Evolutionary conservation across 805 yeast species (phyloP).

Genomic region (Pichia ethanolica): DNA sequence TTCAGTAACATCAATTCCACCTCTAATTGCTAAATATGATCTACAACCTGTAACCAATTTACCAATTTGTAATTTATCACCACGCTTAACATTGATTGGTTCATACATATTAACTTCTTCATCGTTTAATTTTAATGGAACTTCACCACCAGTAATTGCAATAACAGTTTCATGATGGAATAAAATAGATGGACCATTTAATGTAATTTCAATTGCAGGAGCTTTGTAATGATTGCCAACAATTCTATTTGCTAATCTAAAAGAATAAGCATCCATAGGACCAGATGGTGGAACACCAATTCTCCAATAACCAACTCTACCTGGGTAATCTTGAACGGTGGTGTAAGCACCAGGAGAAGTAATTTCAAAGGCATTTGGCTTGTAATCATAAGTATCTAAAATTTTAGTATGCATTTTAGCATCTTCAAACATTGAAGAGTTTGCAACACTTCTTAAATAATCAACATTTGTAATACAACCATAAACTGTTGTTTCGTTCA

Average conservation of each 20-base stretch:
- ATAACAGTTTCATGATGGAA: conserved; percentile 78
- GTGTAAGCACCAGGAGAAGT: conserved; percentile 90
- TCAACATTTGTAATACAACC: conserved; percentile 90
- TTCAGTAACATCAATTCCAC: conserved; percentile 90
- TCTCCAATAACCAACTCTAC: conserved; percentile 80
- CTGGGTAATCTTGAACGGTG: conserved; percentile 93
- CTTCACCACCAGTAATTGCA: conserved; percentile 83
- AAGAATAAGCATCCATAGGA: conserved; percentile 92
- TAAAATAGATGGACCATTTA: conserved; percentile 76
- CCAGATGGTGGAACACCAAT: conserved; percentile 98
- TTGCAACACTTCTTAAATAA: conserved; percentile 78
- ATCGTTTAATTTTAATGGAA: conserved; percentile 61
- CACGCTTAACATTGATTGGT: conserved; percentile 64
- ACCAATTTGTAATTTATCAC: conserved; percentile 76
- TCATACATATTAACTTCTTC: conserved; percentile 52
- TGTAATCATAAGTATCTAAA: conserved; percentile 71
- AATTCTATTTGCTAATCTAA: conserved; percentile 80
- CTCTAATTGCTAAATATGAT: conserved; percentile 81
- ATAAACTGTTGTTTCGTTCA: conserved; percentile 76
- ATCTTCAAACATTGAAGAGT: conserved; percentile 73
- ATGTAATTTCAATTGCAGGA: conserved; percentile 86
- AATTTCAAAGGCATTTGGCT: conserved; percentile 80
- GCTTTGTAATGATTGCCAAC: conserved; percentile 81
- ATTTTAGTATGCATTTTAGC: conserved; percentile 85
- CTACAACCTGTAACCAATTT: conserved; percentile 80